Conservation (phyloP, 176 grass and related monocot species). For the Aegilops tauschii region DNA sequence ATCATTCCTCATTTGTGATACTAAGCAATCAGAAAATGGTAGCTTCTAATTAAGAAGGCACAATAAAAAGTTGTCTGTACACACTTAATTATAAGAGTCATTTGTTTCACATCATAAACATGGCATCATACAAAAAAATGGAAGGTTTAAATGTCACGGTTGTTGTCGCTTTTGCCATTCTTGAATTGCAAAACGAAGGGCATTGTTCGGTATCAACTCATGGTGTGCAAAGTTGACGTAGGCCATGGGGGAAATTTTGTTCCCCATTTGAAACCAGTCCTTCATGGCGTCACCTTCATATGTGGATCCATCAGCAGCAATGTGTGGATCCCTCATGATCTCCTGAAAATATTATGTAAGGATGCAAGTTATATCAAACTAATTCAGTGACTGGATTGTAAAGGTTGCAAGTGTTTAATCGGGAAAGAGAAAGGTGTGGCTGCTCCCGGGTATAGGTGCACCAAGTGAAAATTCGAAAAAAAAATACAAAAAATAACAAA, state of each 20-base stretch:
- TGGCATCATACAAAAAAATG: neutral
- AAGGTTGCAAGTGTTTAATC: neutral
- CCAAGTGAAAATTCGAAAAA: no score
- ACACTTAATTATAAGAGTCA: neutral
- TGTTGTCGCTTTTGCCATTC: constrained; percentile 29
- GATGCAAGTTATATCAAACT: neutral
- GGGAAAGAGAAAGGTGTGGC: no score
- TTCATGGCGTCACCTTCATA: constrained; percentile 54
- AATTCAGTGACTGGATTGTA: neutral
- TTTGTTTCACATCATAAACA: constrained; percentile 4
- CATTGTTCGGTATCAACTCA: constrained; percentile 37
- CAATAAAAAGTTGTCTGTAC: no score
- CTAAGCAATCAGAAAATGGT: no score
- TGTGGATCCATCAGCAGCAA: constrained; percentile 56
- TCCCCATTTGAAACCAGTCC: constrained; percentile 45
- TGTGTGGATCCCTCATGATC: constrained; percentile 49
- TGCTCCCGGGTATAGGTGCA: no score
- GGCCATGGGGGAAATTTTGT: constrained; percentile 39
- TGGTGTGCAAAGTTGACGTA: constrained; percentile 25
- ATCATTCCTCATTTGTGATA: no score
- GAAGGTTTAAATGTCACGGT: neutral
- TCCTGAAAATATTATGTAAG: constrained; percentile 31
- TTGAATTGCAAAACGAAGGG: constrained; percentile 49
- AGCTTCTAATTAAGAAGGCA: no score
- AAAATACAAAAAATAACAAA: no score